Base-by-base conservation (phyloP, 2,329 filamentous ascomycete genomes). In the Xylaria sp. region DNA sequence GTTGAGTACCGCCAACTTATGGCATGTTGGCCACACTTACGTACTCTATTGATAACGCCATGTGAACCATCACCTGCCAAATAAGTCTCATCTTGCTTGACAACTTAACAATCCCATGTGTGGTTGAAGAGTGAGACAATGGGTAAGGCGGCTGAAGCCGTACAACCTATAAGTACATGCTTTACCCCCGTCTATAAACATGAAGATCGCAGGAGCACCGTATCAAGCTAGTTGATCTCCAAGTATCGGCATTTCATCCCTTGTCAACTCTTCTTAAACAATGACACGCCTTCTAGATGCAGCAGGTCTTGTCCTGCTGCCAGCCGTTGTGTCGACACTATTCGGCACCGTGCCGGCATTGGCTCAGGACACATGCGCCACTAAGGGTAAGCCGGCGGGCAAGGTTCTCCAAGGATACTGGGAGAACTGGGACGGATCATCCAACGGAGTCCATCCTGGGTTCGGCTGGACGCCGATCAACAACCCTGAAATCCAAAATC, bases 371-470 rank as follows among this genome's bases (percentile, higher is more conserved):
- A 77, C 76, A 42, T 80, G 78, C 57, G 73, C 69, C 12, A 78
- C 77, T 2, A 80, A 78, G 60, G 78, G 78, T 18, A 77, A 75
- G 35, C 78, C 78, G 8, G 25, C 69, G 0, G 79, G 79, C 40
- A 79, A 79, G 60, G 77, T 80, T 9, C 76, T 80, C 23, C 73
- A 76, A 57, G 78, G 78, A 10, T 80, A 80, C 65, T 80, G 78
- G 78, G 78, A 80, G 71, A 80, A 80, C 69, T 80, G 79, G 79
- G 78, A 80, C 64, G 78, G 78, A 37, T 51, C 78, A 16, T 68
- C 59, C 27, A 79, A 78, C 62, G 78, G 77, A 18, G 77, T 79
- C 2, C 79, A 80, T 69, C 78, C 79, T 9, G 62, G 61, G 2
- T 76, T 79, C 61, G 79, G 79, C 59, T 80, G 78, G 78, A 78